Base-by-base conservation (phyloP, 768 basidiomycete genomes). In the Auriscalpium microsporum region DNA sequence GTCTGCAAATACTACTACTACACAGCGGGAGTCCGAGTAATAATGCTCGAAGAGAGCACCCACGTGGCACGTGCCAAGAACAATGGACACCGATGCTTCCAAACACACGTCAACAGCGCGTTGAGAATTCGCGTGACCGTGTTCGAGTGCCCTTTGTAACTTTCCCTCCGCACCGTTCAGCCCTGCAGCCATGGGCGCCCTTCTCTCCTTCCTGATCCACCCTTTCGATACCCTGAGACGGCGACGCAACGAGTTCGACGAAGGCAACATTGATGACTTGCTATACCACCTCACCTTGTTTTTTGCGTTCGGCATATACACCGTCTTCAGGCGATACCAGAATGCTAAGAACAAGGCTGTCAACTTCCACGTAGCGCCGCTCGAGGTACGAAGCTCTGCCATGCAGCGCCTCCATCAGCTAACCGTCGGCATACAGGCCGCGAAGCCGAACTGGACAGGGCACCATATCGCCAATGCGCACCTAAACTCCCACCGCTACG, bases 221-320 rank as follows among this genome's bases (percentile, higher is more conserved):
- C 83, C 81, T 13, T 69, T 77, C 45, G 72, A 78, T 51, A 77
- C 77, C 21, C 72, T 77, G 56, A 19, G 78, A 76, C 61, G 72
- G 75, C 56, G 78, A 78, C 55, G 73, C 72, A 36, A 78, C 45
- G 65, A 65, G 47, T 66, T 65, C 57, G 67, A 67, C 52, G 64
- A 66, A 37, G 63, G 58, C 28, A 62, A 60, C 46, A 73, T 60
- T 69, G 75, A 62, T 52, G 85, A 86, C 69, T 74, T 85, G 48
- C 58, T 87, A 50, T 87, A 85, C 70, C 78, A 83, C 35, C 72
- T 89, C 23, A 77, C 83, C 1, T 65, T 83, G 33, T 88, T 87
- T 73, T 81, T 90, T 59, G 86, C 79, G 40, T 73, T 87, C 56
- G 88, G 90, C 45, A 89, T 92, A 58, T 90, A 83, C 75, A 75